Base-by-base conservation (phyloP, 2,329 filamentous ascomycete species). In the Colletotrichum spaethianum region DNA sequence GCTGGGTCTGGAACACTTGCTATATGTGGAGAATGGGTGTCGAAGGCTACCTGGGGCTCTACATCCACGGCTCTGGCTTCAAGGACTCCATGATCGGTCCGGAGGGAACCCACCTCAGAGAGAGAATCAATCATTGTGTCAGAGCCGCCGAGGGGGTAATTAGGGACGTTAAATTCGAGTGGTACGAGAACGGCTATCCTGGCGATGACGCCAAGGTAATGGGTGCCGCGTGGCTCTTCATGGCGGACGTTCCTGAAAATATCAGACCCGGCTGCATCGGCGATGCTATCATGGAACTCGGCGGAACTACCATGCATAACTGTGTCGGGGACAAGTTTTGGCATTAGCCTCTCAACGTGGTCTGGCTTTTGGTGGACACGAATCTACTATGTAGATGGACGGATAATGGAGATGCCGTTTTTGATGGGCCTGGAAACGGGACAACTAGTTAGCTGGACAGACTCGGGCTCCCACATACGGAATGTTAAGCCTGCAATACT, bases 1-100 rank as follows among this genome's bases (percentile, higher is more conserved):
- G 63, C 14, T 76, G 75, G 75, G 74, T 74, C 53, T 52, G 26
- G 26, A 73, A 73, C 63, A 67, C 44, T 2, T 74, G 73, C 65
- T 50, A 55, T 53, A 42, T 68, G 31, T 59, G 40, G 23, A 28
- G 61, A 42, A 63, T 70, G 63, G 33, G 52, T 5, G 44, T 61
- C 28, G 33, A 69, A 23, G 65, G 50, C 38, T 23, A 50, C n/a
- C 38, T 52, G 16, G 31, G 42, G 1, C 31, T 73, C 12, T 64
- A 50, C 55, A 55, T 73, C 36, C 53, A 23, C 8, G 70, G 70
- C 26, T 23, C 53, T 0, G 33, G 33, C 33, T 66, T 71, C 60
- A 42, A 33, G 50, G 70, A 70, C 61, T 26, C 60, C 6, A 61
- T 55, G 70, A 48, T 70, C 4, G 70, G 66, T 14, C 60, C 31